Evolutionary conservation across 768 basidiomycete species (phyloP).

Genomic region (Lentinus tigrinus): DNA sequence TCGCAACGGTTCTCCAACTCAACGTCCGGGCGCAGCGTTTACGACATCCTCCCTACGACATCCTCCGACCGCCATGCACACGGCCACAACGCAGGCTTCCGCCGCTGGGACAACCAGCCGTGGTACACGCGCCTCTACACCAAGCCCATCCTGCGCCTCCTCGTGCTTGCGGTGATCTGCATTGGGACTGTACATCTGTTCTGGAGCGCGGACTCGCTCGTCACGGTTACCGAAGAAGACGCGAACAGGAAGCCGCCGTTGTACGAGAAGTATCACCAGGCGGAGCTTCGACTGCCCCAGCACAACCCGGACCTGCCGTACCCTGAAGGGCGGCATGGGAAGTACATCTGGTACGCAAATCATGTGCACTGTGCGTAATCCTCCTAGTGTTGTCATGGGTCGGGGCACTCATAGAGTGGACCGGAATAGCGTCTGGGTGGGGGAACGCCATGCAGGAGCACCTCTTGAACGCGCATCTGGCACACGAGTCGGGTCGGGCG

Average conservation of each 20-base stretch:
- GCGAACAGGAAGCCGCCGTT: conserved; percentile 21
- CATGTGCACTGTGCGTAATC: conserved; percentile 21
- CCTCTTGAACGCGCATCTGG: conserved; percentile 49
- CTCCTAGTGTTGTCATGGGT: neutral
- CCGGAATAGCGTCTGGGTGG: conserved; percentile 59
- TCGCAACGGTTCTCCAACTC: neutral
- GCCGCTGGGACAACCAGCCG: neutral
- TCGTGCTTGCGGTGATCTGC: neutral
- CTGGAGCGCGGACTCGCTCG: neutral
- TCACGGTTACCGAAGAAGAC: neutral
- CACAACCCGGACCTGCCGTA: conserved; percentile 27
- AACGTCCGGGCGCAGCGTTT: neutral
- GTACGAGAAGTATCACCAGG: conserved; percentile 24
- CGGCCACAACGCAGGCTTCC: neutral
- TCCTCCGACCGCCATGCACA: neutral
- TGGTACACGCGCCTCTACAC: conserved; percentile 9
- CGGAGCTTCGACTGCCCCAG: conserved; percentile 29
- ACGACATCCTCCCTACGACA: conserved; percentile 6
- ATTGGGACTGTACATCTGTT: conserved; percentile 2
- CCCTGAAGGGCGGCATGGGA: conserved; percentile 25
- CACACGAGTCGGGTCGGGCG: conserved; percentile 46
- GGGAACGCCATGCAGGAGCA: conserved; percentile 64
- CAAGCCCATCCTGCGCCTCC: conserved; percentile 6
- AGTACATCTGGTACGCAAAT: conserved; percentile 22
- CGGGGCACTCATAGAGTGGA: neutral